Base-by-base conservation (phyloP, 1,284 basidiomycete species). In the Violaceomyces palustris region DNA sequence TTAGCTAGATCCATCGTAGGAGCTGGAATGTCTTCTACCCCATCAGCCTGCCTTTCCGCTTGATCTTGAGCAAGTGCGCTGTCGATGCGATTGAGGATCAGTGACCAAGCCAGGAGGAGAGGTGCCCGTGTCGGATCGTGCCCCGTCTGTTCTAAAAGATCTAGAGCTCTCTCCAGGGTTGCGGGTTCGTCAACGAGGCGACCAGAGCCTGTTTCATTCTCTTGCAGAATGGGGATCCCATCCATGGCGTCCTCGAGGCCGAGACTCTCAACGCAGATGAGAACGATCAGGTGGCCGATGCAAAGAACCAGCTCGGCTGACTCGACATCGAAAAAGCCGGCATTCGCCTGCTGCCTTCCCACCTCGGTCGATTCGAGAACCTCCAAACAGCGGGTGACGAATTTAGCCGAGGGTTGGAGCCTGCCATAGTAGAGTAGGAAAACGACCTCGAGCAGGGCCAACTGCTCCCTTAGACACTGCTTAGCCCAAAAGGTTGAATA, bases 391-490 rank as follows among this genome's bases (percentile, higher is more conserved):
- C 75, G 75, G 45, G 80, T 76, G 22, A 87, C 81, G 44, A 85
- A 71, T 2, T 78, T 74, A 2, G 84, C 84, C 27, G 77, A 78
- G 56, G 86, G 83, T 0, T 83, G 75, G 6, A 82, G 80, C 48
- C 82, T 83, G n/a, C 80, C 82, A 81, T 85, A 89, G 80, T 88
- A 83, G 3, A 83, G 79, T 80, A 87, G 87, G 70, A 91, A 92
- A 24, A 89, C 77, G 26, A 88, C 80, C 63, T 92, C 89, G 34
- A 91, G 76, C 18, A 89, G 71, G 7, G 83, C 82, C 23, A 90
- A 77, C 66, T 91, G 88, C 69, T 90, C 86, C 64, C 80, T 82
- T 15, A 81, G 70, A 60, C 83, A 84, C 67, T 88, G 87, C 70
- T 87, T 88, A 15, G 83, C 84, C 83, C 86, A 88, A 28, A 78